Evolutionary conservation across 208 protist genomes (phyloP).

Genomic region (Trypanosoma theileri): DNA sequence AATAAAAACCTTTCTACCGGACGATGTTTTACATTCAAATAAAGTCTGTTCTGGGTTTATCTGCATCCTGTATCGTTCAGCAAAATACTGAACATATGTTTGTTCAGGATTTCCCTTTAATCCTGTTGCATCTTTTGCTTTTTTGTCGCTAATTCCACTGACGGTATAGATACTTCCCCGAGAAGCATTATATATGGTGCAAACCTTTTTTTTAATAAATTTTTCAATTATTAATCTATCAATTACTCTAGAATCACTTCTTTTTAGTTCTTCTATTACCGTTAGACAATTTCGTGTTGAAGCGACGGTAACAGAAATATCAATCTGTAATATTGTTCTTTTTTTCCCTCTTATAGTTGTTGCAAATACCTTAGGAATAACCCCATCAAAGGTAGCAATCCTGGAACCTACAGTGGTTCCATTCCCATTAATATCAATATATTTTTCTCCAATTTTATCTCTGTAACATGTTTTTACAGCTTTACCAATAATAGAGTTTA

Average conservation of each 20-base stretch:
- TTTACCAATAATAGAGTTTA: slow-evolving; percentile 20
- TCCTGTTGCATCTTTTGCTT: slow-evolving; percentile 7
- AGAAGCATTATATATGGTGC: neutral
- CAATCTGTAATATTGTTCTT: slow-evolving; percentile 3
- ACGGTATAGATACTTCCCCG: slow-evolving; percentile 13
- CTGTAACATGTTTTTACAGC: slow-evolving; percentile 18
- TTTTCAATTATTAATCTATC: neutral
- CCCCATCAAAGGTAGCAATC: slow-evolving; percentile 13
- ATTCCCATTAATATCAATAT: slow-evolving; percentile 7
- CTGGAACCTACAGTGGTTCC: neutral
- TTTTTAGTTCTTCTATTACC: slow-evolving; percentile 17
- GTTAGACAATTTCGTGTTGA: slow-evolving; percentile 14
- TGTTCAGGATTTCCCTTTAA: slow-evolving; percentile 21
- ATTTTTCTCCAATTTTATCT: slow-evolving; percentile 14
- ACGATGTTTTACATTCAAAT: neutral
- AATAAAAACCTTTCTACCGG: slow-evolving; percentile 8
- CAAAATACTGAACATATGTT: slow-evolving; percentile 26
- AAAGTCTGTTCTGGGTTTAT: slow-evolving; percentile 15
- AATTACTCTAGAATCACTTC: neutral
- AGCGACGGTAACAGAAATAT: slow-evolving; percentile 11
- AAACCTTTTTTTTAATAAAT: slow-evolving; percentile 23
- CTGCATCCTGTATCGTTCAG: slow-evolving; percentile 3
- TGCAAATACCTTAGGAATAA: slow-evolving; percentile 14
- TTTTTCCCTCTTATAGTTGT: slow-evolving; percentile 12
- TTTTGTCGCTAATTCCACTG: slow-evolving; percentile 5